These are phyloP conservation scores for Aspergillus hiratsukae DNA, from an alignment of 2,329 filamentous ascomycete species.

Conservation along the genomic window DNA sequence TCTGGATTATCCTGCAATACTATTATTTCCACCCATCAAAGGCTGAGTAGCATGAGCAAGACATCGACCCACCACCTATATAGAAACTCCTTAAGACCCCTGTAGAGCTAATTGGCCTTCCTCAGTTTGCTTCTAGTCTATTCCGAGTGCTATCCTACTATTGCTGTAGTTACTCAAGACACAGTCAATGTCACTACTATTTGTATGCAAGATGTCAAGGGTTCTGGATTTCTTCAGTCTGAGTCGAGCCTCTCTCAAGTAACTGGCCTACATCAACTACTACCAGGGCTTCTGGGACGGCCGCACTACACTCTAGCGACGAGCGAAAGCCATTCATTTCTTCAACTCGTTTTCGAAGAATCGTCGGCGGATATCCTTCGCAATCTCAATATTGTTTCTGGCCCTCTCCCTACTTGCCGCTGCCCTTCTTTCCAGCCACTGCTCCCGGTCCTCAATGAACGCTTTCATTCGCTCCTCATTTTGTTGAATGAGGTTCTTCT, in stretches of 20 bases:
- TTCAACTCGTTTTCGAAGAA: not conserved
- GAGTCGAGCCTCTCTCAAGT: no score
- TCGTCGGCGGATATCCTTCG: slow-evolving; percentile 11
- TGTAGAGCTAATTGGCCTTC: not conserved
- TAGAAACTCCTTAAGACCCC: no score
- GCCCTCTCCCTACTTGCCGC: slow-evolving; percentile 13
- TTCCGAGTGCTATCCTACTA: no score
- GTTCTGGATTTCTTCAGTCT: no score
- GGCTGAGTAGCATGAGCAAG: not conserved
- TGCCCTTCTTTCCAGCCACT: slow-evolving; percentile 21
- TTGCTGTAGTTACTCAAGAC: no score
- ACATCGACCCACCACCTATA: not conserved
- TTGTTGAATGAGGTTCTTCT: slow-evolving; percentile 1
- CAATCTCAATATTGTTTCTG: slow-evolving; percentile 9
- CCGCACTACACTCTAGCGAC: no score
- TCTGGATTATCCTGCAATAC: not conserved
- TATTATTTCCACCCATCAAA: not conserved
- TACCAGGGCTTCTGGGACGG: no score
- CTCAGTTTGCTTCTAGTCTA: no score
- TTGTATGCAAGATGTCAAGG: no score
- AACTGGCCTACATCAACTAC: no score
- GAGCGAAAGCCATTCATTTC: no score
- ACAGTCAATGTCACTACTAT: no score
- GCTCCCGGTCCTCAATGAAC: slow-evolving; percentile 21
- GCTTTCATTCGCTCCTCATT: slow-evolving; percentile 15